Base-by-base conservation (phyloP, 208 protist species). In the Novymonas esmeraldas region DNA sequence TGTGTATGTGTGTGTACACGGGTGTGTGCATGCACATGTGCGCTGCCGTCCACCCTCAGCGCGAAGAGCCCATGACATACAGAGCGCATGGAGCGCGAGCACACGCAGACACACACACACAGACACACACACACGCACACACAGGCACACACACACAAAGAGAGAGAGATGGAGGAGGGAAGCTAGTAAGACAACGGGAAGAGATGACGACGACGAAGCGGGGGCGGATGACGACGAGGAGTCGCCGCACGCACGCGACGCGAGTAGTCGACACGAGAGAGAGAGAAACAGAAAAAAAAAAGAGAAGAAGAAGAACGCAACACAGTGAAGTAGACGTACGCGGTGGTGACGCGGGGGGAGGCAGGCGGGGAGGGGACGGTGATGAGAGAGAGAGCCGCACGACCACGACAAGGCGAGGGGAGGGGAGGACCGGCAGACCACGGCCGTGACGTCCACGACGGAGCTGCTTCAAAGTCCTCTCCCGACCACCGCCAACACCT, bases 211-310 rank as follows among this genome's bases (percentile, higher is more conserved):
- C n/a, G n/a, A n/a, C n/a, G n/a, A n/a, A n/a, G n/a, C n/a, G n/a
- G n/a, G n/a, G n/a, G n/a, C n/a, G n/a, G n/a, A n/a, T n/a, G n/a
- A n/a, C n/a, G n/a, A n/a, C n/a, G n/a, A n/a, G n/a, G n/a, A n/a
- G n/a, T n/a, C n/a, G n/a, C n/a, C n/a, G n/a, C n/a, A 9, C 45
- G 60, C 20, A 46, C 11, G 36, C 20, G 31, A 64, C n/a, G 52
- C 16, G 34, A 46, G 48, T 36, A 67, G 36, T 38, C 29, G 51
- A 44, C 64, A 54, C 31, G 33, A 41, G 39, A 63, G 39, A 22
- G n/a, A 55, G 48, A 77, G 36, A 72, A 42, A 72, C 39, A 70
- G 11, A 51, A 28, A 72, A 9, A 79, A 49, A 58, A 67, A 45
- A 64, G 48, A 70, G 34, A 49, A 60, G 11, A 4, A 39, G 20